Percentiles rank a stretch among this genome's conserved stretches.
Conservation (phyloP, 345 rosid species). For the Pistacia atlantica region DNA sequence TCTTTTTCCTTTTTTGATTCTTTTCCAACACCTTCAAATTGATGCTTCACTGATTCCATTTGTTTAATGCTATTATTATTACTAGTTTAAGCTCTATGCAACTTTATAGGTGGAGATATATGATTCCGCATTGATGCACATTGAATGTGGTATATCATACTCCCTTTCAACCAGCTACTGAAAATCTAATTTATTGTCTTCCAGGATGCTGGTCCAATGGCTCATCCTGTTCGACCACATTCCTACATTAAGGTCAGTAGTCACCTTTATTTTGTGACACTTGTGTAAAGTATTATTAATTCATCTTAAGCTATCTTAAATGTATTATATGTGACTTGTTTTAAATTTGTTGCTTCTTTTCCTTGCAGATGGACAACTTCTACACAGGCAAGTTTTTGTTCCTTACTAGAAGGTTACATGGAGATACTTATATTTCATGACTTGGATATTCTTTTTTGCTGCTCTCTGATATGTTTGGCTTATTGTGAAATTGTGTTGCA, state of each 20-base stretch:
- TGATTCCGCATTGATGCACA: not conserved
- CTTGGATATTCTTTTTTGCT: slow-evolving; percentile 12
- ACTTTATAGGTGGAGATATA: not conserved
- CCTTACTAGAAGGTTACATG: slow-evolving; percentile 3
- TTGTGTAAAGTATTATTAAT: slow-evolving; percentile 3
- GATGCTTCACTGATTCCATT: not conserved
- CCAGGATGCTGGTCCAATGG: slow-evolving; percentile 99
- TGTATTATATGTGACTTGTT: slow-evolving; percentile 9
- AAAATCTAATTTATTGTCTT: slow-evolving; percentile 11
- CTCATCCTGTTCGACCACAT: slow-evolving; percentile 98
- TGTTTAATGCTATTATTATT: not conserved
- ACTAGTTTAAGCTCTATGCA: not conserved
- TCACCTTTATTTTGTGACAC: not conserved
- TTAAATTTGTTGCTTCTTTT: slow-evolving; percentile 25
- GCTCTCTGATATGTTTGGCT: slow-evolving; percentile 25
- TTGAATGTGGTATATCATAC: not conserved
- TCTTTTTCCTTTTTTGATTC: slow-evolving; percentile 8
- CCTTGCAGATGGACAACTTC: slow-evolving; percentile 93
- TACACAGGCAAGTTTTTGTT: slow-evolving; percentile 76
- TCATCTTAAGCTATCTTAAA: not conserved
- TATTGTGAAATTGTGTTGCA: slow-evolving; percentile 28
- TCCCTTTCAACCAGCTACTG: not conserved
- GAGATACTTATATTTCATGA: slow-evolving; percentile 8
- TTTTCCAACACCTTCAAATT: not conserved
- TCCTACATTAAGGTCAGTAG: slow-evolving; percentile 89